A percentile compares a stretch with the other conserved stretches of the same genome.
These are phyloP conservation scores for Ilex paraguariensis DNA, from an alignment of 305 asterid species.

Conservation along the genomic window DNA sequence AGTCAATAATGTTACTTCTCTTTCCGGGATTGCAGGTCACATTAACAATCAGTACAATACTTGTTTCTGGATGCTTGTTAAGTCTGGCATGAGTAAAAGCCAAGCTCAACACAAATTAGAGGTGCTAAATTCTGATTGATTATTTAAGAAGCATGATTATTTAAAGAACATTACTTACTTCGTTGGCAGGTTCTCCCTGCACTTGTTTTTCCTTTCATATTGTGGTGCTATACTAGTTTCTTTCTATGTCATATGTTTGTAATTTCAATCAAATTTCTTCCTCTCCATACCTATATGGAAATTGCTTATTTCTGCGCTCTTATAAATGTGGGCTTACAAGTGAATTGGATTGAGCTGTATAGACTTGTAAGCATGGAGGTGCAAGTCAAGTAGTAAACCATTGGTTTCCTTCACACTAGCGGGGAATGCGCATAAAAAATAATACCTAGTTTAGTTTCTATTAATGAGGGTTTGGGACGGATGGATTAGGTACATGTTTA, in stretches of 20 bases:
- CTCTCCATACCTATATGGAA: too few relatives aligned
- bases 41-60: slow-evolving; percentile 87
- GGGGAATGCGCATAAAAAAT: too few relatives aligned
- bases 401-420: too few relatives aligned
- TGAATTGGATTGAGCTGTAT: too few relatives aligned
- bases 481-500: too few relatives aligned
- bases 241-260: too few relatives aligned
- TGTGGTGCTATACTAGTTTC: background rate
- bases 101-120: slow-evolving; percentile 60
- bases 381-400: too few relatives aligned
- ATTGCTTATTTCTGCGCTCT: too few relatives aligned
- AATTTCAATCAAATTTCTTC: background rate
- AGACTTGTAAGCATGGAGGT: too few relatives aligned
- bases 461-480: too few relatives aligned
- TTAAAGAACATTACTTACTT: background rate
- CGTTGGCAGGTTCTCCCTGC: background rate
- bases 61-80: slow-evolving; percentile 91
- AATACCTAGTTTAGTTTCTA: too few relatives aligned
- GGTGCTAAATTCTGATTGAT: slow-evolving; percentile 25
- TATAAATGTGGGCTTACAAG: too few relatives aligned
- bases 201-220: background rate
- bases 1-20: background rate
- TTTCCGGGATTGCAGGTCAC: slow-evolving; percentile 56
- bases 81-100: slow-evolving; percentile 68
- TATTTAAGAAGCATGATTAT: background rate